Evolutionary conservation across 371 early-diverging fungal genomes (phyloP).

Genomic region (Mucor lusitanicus): DNA sequence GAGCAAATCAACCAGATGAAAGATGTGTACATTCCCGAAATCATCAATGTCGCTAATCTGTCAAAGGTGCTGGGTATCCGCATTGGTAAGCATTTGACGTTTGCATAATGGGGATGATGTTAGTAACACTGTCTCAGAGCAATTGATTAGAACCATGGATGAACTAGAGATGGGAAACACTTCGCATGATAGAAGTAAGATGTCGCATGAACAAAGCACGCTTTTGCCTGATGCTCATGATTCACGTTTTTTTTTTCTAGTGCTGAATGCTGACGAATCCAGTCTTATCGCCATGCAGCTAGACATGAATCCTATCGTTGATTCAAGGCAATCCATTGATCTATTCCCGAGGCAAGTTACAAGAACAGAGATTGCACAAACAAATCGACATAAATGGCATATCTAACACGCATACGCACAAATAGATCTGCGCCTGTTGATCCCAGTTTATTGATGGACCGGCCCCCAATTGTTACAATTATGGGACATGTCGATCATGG

Average conservation of each 20-base stretch:
- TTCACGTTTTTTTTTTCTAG: slow-evolving; percentile 30
- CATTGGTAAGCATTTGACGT: slow-evolving; percentile 47
- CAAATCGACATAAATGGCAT: neutral
- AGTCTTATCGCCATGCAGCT: slow-evolving; percentile 85
- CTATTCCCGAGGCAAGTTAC: slow-evolving; percentile 56
- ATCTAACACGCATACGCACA: neutral
- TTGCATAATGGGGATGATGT: neutral
- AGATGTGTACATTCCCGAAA: slow-evolving; percentile 82
- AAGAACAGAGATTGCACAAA: neutral
- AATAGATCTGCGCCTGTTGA: slow-evolving; percentile 67
- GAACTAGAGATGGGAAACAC: slow-evolving; percentile 77
- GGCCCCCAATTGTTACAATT: slow-evolving; percentile 95
- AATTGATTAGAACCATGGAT: slow-evolving; percentile 69
- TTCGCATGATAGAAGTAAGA: slow-evolving; percentile 65
- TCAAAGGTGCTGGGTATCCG: slow-evolving; percentile 75
- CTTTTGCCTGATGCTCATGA: neutral
- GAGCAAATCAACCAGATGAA: slow-evolving; percentile 28
- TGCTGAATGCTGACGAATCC: slow-evolving; percentile 83
- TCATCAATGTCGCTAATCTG: slow-evolving; percentile 82
- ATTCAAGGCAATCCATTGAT: slow-evolving; percentile 57
- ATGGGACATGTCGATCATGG: slow-evolving; percentile 99
- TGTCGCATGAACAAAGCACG: neutral
- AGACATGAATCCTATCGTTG: slow-evolving; percentile 82
- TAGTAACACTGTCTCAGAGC: slow-evolving; percentile 34
- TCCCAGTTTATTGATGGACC: slow-evolving; percentile 65